Conservation (phyloP, 2,329 filamentous ascomycete genomes). For the Corynespora cassiicola region DNA sequence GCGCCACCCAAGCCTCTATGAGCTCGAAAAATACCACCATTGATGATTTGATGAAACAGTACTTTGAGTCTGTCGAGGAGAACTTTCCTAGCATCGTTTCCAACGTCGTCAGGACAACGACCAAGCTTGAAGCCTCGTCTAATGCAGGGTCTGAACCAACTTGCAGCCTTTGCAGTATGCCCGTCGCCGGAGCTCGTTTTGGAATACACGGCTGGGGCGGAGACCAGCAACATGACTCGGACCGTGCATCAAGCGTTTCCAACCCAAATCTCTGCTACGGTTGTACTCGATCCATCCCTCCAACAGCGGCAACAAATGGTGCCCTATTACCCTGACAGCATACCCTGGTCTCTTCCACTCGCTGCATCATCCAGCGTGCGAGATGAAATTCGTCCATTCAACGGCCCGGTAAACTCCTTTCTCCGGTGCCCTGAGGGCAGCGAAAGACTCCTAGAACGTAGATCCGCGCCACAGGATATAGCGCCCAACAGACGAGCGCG, state of each 20-base stretch:
- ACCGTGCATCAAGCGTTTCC: constrained; percentile 25
- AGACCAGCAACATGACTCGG: constrained; percentile 56
- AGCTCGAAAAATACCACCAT: constrained; percentile 83
- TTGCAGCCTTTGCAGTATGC: constrained; percentile 75
- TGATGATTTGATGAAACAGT: constrained; percentile 86
- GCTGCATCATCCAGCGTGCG: constrained; percentile 18
- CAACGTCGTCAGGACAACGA: constrained; percentile 92
- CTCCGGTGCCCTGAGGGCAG: constrained; percentile 5
- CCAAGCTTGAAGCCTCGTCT: constrained; percentile 70
- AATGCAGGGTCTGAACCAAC: constrained; percentile 22
- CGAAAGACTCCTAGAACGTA: constrained; percentile 17
- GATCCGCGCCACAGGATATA: constrained; percentile 11
- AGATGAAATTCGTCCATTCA: constrained; percentile 19
- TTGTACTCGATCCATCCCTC: constrained; percentile 66
- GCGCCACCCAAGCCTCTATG: constrained; percentile 48
- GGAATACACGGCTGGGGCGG: constrained; percentile 66
- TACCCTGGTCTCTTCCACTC: not conserved
- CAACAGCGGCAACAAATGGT: not conserved
- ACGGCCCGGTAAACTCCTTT: constrained; percentile 12
- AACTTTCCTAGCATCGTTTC: constrained; percentile 91
- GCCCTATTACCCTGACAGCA: no score
- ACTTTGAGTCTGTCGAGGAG: constrained; percentile 84
- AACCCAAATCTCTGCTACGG: constrained; percentile 70
- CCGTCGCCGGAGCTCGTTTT: constrained; percentile 68
- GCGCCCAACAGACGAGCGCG: not conserved